These are phyloP conservation scores for Rachicladosporium sp. DNA, from an alignment of 2,329 filamentous ascomycete species.

Conservation along the genomic window DNA sequence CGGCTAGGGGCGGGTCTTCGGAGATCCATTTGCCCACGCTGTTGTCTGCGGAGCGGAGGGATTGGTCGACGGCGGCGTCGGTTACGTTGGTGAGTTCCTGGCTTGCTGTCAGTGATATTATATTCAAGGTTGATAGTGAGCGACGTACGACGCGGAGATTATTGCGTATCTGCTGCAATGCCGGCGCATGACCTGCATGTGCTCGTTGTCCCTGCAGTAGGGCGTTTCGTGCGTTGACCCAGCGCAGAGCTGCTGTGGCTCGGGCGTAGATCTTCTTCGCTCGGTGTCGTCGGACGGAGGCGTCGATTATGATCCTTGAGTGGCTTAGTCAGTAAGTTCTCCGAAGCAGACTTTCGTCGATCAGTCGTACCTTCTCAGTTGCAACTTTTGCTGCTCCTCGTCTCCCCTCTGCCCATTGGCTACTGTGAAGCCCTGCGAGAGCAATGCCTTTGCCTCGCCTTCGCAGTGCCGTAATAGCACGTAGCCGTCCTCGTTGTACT, in stretches of 20 bases:
- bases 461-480: constrained; percentile 44
- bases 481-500: constrained; percentile 48
- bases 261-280: constrained; percentile 50
- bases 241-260: constrained; percentile 45
- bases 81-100: constrained; percentile 47
- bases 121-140: neutral
- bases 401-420: constrained; percentile 23
- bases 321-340: constrained; percentile 6
- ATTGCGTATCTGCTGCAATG: constrained; percentile 37
- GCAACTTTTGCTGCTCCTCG: constrained; percentile 42
- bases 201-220: constrained; percentile 40
- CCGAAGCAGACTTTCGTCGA: neutral
- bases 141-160: constrained; percentile 30
- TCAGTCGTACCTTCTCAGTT: constrained; percentile 40
- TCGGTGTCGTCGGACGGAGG: constrained; percentile 47
- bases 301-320: constrained; percentile 47
- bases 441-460: constrained; percentile 41
- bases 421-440: constrained; percentile 38
- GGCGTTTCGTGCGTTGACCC: constrained; percentile 42
- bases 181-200: constrained; percentile 33
- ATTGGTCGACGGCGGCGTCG: constrained; percentile 43
- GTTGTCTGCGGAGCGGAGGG: constrained; percentile 42
- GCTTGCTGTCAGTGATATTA: neutral
- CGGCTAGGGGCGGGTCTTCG: constrained; percentile 45
- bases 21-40: constrained; percentile 48